Conservation (phyloP, 805 yeast species). For the Wickerhamiella occidentalis region DNA sequence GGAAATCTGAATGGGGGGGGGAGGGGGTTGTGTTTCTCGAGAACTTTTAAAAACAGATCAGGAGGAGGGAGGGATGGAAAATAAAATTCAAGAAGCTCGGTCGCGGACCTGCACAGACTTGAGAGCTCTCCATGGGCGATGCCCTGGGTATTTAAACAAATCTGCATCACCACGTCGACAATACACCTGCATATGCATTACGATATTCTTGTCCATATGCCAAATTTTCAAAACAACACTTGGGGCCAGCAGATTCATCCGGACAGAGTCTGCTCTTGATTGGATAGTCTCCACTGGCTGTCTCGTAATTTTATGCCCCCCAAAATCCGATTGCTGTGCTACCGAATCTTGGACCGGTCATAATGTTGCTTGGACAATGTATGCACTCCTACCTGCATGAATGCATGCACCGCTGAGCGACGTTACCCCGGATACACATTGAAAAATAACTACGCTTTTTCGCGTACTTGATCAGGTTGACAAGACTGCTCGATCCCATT, state of each 20-base stretch:
- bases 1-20: not conserved
- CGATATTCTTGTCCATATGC: slow-evolving; percentile 8
- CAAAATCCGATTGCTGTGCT: not conserved
- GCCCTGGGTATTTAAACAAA: slow-evolving; percentile 8
- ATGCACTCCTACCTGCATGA: slow-evolving; percentile 8
- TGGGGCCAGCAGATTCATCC: not conserved
- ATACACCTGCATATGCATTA: slow-evolving; percentile 11
- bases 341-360: not conserved
- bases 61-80: not conserved
- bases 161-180: slow-evolving; percentile 11
- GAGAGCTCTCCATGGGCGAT: not conserved
- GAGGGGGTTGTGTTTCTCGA: not conserved
- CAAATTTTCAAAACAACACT: not conserved
- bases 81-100: slow-evolving; percentile 8
- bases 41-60: not conserved
- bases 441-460: not conserved
- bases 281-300: not conserved
- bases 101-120: slow-evolving; percentile 4
- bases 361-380: slow-evolving; percentile 2
- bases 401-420: not conserved
- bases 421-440: slow-evolving; percentile 1
- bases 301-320: too few relatives aligned
- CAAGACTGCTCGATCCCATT: not conserved
- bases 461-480: not conserved
- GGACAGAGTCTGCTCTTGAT: not conserved